These are phyloP conservation scores for Astrothelium macrocarpum DNA, from an alignment of 495 filamentous ascomycete genomes.

Conservation along the genomic window DNA sequence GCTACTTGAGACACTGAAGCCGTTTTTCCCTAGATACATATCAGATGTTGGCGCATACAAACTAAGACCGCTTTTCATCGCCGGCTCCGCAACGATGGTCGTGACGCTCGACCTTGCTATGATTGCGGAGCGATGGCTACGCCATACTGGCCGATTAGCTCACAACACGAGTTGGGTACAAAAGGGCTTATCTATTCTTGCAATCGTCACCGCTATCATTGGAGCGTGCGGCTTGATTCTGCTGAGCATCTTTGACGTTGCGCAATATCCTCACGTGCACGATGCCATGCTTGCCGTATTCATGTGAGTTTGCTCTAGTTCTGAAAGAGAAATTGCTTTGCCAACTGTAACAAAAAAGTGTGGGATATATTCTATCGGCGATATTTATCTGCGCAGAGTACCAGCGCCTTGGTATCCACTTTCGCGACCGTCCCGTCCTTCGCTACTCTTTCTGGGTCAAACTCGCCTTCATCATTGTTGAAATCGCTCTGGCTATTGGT, in stretches of 20 bases:
- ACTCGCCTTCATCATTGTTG: constrained; percentile 66
- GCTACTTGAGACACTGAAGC: not conserved
- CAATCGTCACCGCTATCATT: constrained; percentile 62
- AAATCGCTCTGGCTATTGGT: constrained; percentile 61
- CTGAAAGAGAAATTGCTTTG: not conserved
- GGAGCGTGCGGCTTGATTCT: constrained; percentile 74
- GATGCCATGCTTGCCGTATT: constrained; percentile 73
- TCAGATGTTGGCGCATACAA: constrained; percentile 61
- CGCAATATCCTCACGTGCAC: constrained; percentile 54
- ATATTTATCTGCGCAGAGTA: constrained; percentile 85
- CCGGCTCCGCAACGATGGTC: constrained; percentile 67
- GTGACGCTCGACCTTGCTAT: constrained; percentile 79
- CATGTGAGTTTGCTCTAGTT: constrained; percentile 46
- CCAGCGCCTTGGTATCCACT: constrained; percentile 67
- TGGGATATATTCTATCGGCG: constrained; percentile 66
- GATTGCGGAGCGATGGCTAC: constrained; percentile 68
- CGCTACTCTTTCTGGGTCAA: constrained; percentile 75
- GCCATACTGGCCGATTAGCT: constrained; percentile 62
- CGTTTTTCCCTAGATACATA: constrained; percentile 16
- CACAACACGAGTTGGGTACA: constrained; percentile 58
- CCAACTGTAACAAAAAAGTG: constrained; percentile 17
- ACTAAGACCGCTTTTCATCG: constrained; percentile 81
- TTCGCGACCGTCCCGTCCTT: constrained; percentile 62
- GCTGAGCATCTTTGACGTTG: constrained; percentile 76
- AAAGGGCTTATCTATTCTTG: constrained; percentile 56